Conservation (phyloP, 768 basidiomycete species). For the Russula vinacea region DNA sequence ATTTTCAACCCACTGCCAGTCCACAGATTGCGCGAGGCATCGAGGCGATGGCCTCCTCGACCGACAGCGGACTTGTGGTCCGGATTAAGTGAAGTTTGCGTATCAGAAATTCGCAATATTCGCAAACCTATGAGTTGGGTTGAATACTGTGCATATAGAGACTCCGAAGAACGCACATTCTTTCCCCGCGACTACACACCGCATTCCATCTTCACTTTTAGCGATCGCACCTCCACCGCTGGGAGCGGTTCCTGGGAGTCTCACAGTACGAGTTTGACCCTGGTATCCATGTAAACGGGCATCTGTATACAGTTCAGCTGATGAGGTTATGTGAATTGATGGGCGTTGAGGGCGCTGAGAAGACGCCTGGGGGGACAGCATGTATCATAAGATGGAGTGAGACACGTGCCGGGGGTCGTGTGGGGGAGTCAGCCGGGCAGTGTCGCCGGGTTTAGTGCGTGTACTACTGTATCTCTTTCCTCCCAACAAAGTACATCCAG, state of each 20-base stretch:
- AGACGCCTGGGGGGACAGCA: conserved; percentile 16
- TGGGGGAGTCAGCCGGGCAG: not conserved
- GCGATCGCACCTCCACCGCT: conserved; percentile 66
- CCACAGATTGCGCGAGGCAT: conserved; percentile 74
- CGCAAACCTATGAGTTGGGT: conserved; percentile 32
- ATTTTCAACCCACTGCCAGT: conserved; percentile 73
- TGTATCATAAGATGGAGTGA: not conserved
- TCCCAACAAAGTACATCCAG: not conserved
- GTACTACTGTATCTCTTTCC: not conserved
- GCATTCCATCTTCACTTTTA: conserved; percentile 59
- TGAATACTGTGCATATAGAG: not conserved
- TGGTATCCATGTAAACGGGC: conserved; percentile 45
- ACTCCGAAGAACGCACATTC: conserved; percentile 52
- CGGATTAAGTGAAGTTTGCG: conserved; percentile 38
- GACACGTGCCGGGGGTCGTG: conserved; percentile 5
- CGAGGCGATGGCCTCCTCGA: conserved; percentile 62
- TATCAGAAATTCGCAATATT: conserved; percentile 51
- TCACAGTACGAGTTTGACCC: conserved; percentile 52
- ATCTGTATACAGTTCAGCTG: conserved; percentile 39
- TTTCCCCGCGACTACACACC: conserved; percentile 74
- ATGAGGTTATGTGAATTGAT: conserved; percentile 15
- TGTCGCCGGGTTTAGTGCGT: not conserved
- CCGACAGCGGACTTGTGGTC: conserved; percentile 54
- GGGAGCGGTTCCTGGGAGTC: conserved; percentile 56
- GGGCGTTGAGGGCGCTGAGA: conserved; percentile 25